Evolutionary conservation across 176 grass and related monocot species (phyloP).

Genomic region (Alloteropsis semialata): DNA sequence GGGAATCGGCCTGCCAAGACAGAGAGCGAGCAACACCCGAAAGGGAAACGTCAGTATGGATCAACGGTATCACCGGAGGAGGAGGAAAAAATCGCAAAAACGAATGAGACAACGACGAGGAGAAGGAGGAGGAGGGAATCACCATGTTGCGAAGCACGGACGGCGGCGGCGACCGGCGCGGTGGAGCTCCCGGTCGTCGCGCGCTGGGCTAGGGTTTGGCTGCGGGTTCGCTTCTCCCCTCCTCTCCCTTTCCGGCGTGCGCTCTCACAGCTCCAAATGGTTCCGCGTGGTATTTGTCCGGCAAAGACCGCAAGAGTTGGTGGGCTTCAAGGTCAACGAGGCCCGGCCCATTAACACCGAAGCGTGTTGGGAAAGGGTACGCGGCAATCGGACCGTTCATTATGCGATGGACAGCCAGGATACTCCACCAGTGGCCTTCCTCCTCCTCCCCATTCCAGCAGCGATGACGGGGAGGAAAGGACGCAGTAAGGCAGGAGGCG

Average conservation of each 20-base stretch:
- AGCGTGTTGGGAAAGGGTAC: not conserved
- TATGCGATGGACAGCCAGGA: not conserved
- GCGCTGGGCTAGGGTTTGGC: constrained; percentile 37
- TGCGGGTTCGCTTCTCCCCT: not conserved
- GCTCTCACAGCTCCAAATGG: not conserved
- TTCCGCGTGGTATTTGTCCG: not conserved
- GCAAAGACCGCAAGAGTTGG: not conserved
- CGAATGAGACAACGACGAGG: not conserved
- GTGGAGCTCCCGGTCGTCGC: not conserved
- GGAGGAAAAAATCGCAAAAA: not conserved
- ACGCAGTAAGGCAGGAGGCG: not conserved
- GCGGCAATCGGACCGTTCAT: not conserved
- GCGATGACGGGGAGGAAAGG: not conserved
- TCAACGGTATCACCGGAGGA: not conserved
- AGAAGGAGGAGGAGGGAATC: not conserved
- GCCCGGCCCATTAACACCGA: not conserved
- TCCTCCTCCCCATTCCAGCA: not conserved
- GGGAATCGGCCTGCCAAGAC: constrained; percentile 59
- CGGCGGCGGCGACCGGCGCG: not conserved
- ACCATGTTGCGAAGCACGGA: constrained; percentile 33
- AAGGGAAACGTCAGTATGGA: constrained; percentile 17
- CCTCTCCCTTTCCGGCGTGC: too few species aligned
- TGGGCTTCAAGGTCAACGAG: constrained; percentile 5
- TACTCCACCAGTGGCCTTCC: not conserved
- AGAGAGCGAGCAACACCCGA: not conserved